Evolutionary conservation across 768 basidiomycete genomes (phyloP), one percentile per base, ranked within the genome.

Genomic region (Leccinum uliginosum): DNA sequence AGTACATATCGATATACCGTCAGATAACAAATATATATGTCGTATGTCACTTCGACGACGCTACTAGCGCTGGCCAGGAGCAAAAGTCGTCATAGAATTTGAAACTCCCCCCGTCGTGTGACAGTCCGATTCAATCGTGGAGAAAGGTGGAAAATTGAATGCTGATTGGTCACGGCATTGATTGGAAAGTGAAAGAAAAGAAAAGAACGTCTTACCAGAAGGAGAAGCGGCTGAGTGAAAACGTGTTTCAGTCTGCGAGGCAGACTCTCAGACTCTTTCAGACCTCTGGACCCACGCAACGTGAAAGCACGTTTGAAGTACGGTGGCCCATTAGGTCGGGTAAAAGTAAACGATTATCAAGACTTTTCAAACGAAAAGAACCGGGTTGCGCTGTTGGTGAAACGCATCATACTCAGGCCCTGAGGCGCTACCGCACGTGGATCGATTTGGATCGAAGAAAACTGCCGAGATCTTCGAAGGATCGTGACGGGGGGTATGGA

Each of bases 101-200:
- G 17, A 29, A 23, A 19, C 11, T 24, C 34, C 44, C 21, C 27
- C 26, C 21, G 6, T 21, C 48, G 46, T 58, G 58, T 1, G 27
- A 48, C 21, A n/a, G 32, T 24, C 60, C 62, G 61, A 63, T 35
- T 12, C 34, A 17, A 55, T 64, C 61, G 57, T 46, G 61, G 51
- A 55, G 58, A 55, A 55, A 60, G 57, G 23, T 9, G 11, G 5
- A 48, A 62, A 14, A 2, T 50, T 61, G 46, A 7, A 44, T 10
- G 19, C 40, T n/a, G 24, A 46, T 17, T 48, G 44, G 17, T 12
- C 29, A 30, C 29, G 29, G n/a, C n/a, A 30, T 29, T 57, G 51
- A 19, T 57, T 24, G 29, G 53, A 63, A 19, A 35, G 30, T 30
- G 11, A 30, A 19, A 26, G 45, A 24, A 10, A 27, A 35, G 34